Evolutionary conservation across 2,329 filamentous ascomycete genomes (phyloP), one percentile per base, ranked within the genome.

Genomic region (Xylogone sp.): DNA sequence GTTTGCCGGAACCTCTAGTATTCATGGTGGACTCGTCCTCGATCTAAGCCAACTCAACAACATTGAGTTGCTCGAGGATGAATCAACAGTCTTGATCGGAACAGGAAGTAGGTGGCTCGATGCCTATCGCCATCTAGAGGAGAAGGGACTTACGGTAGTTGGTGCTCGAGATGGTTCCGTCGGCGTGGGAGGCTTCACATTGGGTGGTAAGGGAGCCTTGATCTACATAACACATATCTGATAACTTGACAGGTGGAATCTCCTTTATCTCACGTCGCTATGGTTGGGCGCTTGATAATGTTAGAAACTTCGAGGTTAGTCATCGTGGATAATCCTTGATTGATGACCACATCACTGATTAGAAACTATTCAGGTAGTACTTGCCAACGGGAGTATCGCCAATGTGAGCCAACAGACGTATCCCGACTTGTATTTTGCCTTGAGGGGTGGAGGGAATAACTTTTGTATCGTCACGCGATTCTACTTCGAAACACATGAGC

Each of bases 401-500:
- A 65, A 58, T 0, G 66, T 69, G 66, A 77, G 72, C 2, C 62
- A 70, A 12, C 60, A 58, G 0, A 43, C 49, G 10, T 65, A 83
- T 53, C 55, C 70, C 0, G 79, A 82, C 48, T 68, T 84, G 9
- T 82, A 70, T 64, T 71, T 68, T 57, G 78, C 75, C 0, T 71
- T 83, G 3, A 75, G 75, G 48, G 81, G 80, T 6, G 80, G 81
- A n/a, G 74, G 76, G 18, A 78, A 74, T 61, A 82, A 79, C 59
- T 82, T 76, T 53, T 79, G 78, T 46, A 70, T 78, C 51, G 70
- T 78, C 16, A 75, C 75, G n/a, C 66, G 67, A 8, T 77, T 75
- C 56, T 61, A 72, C 12, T 61, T 79, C 10, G 66, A 72, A 54
- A 72, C 72, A 10, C 10, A 27, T 10, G 6, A 5, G 6, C 24